A percentile compares a stretch with the other conserved stretches of the same genome.
Evolutionary conservation across 257 asterid species (phyloP).

Genomic region (Nicotiana noctiflora): DNA sequence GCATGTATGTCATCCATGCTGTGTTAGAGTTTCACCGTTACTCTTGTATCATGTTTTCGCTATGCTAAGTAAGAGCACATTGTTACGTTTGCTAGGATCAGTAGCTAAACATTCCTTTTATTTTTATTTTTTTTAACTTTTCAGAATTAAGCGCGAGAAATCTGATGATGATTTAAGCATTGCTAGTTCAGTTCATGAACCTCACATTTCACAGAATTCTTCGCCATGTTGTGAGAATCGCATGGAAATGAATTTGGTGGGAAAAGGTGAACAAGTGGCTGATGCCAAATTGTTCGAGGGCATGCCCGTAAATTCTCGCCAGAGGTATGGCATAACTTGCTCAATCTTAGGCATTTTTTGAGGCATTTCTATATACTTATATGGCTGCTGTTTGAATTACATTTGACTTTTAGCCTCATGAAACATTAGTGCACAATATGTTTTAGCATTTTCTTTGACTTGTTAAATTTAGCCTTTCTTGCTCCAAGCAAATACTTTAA

Average conservation of each 20-base stretch:
- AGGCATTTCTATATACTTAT: neutral
- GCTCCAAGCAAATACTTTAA: neutral
- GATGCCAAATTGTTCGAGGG: constrained; percentile 46
- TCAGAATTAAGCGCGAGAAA: constrained; percentile 53
- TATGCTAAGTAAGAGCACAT: neutral
- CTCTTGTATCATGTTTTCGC: neutral
- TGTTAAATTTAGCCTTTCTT: neutral
- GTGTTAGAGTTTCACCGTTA: neutral
- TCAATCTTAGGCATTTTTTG: constrained; percentile 3
- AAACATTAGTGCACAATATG: neutral
- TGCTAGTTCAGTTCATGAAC: constrained; percentile 35
- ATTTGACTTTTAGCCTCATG: neutral
- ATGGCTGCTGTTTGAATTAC: neutral
- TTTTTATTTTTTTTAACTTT: constrained; percentile 11
- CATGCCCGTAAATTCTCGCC: constrained; percentile 25
- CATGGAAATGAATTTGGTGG: constrained; percentile 36
- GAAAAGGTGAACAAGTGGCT: constrained; percentile 36
- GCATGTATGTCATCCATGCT: constrained; percentile 46
- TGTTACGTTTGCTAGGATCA: constrained; percentile 10
- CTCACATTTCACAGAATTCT: constrained; percentile 16
- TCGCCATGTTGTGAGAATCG: constrained; percentile 34
- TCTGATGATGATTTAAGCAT: constrained; percentile 46
- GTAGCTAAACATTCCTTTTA: neutral
- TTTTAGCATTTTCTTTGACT: neutral
- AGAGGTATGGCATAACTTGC: constrained; percentile 31